A percentile compares a stretch with the other conserved stretches of the same genome.
Conservation (phyloP, 148 eudicot genomes). For the Chenopodium album region DNA sequence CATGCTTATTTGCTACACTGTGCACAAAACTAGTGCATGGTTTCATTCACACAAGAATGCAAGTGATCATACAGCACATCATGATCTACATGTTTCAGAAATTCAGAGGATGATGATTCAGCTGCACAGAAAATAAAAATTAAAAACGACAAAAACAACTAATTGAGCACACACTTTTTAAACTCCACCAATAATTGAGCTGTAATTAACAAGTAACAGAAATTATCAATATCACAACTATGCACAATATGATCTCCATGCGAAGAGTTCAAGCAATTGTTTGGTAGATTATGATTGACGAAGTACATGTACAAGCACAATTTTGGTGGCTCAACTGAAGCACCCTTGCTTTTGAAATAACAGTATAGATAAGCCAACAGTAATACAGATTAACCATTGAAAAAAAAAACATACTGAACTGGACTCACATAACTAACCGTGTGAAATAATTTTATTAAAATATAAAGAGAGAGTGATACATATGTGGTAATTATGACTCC, state of each 20-base stretch:
- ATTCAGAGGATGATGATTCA: too few relatives aligned
- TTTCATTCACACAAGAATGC: too few relatives aligned
- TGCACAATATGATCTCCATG: background rate
- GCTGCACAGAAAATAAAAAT: too few relatives aligned
- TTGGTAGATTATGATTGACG: background rate
- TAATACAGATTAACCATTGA: background rate
- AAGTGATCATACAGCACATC: too few relatives aligned
- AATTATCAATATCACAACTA: background rate
- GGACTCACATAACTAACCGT: background rate
- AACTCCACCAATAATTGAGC: background rate
- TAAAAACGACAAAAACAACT: too few relatives aligned
- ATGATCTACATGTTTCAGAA: too few relatives aligned
- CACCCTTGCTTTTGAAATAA: background rate
- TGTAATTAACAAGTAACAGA: background rate
- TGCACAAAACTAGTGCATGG: too few relatives aligned
- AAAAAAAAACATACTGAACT: background rate
- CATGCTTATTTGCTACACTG: too few relatives aligned
- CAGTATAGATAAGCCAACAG: background rate
- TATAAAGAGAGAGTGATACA: slow-evolving; percentile 7
- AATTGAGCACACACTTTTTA: too few relatives aligned
- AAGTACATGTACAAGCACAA: background rate
- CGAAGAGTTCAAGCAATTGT: background rate
- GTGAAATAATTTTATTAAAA: background rate
- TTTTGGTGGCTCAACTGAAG: too few relatives aligned
- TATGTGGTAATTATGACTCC: slow-evolving; percentile 14